Conservation (phyloP, 2,329 filamentous ascomycete genomes). For the Venturia oleaginea region DNA sequence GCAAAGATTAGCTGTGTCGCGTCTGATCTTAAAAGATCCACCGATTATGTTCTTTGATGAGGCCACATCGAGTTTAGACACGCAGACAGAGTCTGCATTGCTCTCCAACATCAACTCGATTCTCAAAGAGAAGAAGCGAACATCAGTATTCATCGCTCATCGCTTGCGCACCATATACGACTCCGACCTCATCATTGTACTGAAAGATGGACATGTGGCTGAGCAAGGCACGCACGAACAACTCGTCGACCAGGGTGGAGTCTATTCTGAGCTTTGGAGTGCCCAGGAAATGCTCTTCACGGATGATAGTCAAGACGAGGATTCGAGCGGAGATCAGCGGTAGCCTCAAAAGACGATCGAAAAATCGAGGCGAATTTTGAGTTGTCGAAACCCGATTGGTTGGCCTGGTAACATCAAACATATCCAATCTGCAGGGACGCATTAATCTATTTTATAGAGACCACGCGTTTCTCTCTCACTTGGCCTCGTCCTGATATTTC, state of each 20-base stretch:
- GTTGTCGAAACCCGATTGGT: neutral
- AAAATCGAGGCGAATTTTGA: neutral
- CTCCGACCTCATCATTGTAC: constrained; percentile 81
- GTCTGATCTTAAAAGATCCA: constrained; percentile 80
- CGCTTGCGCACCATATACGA: constrained; percentile 89
- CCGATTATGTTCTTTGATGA: constrained; percentile 91
- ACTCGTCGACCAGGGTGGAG: constrained; percentile 65
- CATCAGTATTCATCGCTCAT: constrained; percentile 92
- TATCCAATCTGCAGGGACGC: neutral
- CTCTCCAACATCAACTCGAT: constrained; percentile 91
- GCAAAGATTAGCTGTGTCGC: constrained; percentile 75
- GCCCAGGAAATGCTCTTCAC: constrained; percentile 36
- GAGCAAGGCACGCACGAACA: constrained; percentile 83
- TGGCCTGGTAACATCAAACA: neutral
- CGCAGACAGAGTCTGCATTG: constrained; percentile 83
- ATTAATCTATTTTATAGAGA: neutral
- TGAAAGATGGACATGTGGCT: constrained; percentile 74
- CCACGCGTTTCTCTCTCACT: neutral
- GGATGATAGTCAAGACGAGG: constrained; percentile 5
- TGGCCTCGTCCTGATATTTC: neutral
- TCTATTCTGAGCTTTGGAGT: constrained; percentile 89
- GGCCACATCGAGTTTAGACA: constrained; percentile 85
- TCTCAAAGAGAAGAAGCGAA: constrained; percentile 75
- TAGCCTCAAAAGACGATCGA: neutral
- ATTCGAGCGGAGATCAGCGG: neutral